A percentile compares a stretch with the other conserved stretches of the same genome.
Evolutionary conservation across 1,284 basidiomycete species (phyloP).

Genomic region (Spongispora temasekensis): DNA sequence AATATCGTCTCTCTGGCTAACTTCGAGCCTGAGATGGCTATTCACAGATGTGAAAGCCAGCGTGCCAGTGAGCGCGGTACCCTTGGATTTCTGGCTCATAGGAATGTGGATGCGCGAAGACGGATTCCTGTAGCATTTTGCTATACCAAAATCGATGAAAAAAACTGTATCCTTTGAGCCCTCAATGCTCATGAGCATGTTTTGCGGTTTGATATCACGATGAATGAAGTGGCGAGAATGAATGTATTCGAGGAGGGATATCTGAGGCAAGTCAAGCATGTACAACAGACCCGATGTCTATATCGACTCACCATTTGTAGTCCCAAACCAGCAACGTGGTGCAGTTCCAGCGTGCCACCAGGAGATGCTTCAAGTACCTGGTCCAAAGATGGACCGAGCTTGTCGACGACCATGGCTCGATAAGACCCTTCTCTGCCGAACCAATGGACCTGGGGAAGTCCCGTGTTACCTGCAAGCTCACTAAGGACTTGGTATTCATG

Average conservation of each 20-base stretch:
- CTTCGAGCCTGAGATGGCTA: not conserved
- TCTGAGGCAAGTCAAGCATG: no score
- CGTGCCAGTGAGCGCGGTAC: not conserved
- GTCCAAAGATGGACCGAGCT: no score
- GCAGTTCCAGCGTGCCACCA: no score
- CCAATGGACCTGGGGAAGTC: not conserved
- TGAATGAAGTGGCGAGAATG: no score
- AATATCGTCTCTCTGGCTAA: not conserved
- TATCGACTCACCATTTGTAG: no score
- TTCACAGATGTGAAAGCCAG: not conserved
- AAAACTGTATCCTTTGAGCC: not conserved
- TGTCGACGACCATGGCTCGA: not conserved
- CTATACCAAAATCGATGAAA: not conserved
- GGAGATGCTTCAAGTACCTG: no score
- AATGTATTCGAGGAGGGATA: not conserved
- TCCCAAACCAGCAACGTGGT: no score
- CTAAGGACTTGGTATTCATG: not conserved
- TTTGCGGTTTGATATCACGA: no score
- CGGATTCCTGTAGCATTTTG: not conserved
- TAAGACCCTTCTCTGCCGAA: not conserved
- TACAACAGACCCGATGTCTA: no score
- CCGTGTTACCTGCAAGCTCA: not conserved
- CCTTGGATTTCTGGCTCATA: not conserved
- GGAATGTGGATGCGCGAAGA: not conserved
- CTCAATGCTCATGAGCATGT: not conserved